Percentiles rank a stretch among this genome's conserved stretches.
These are phyloP conservation scores for Podospora anserina DNA, from an alignment of 495 filamentous ascomycete genomes.

Conservation along the genomic window DNA sequence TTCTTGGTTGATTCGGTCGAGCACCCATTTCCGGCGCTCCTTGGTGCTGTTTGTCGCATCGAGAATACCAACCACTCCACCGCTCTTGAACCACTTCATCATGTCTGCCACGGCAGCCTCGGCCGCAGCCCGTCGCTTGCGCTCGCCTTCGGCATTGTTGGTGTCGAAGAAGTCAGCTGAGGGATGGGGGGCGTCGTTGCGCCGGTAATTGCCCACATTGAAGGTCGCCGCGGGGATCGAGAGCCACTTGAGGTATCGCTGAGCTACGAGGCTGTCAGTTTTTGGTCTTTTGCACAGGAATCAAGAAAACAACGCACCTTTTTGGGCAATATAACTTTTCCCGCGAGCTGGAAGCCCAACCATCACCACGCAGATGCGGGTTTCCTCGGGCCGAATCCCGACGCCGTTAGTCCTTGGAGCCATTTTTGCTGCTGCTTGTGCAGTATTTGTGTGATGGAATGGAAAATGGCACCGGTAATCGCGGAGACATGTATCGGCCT, in stretches of 20 bases:
- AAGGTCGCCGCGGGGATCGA: constrained; percentile 89
- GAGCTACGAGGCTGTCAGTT: constrained; percentile 54
- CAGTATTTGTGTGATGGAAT: constrained; percentile 1
- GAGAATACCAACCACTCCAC: constrained; percentile 81
- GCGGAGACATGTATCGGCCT: constrained; percentile 32
- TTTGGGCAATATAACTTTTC: constrained; percentile 95
- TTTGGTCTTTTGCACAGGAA: background rate
- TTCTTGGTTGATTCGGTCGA: constrained; percentile 65
- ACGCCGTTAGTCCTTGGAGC: constrained; percentile 46
- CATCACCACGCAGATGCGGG: constrained; percentile 97
- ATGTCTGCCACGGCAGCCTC: constrained; percentile 89
- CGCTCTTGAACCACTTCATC: constrained; percentile 79
- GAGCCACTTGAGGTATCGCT: constrained; percentile 93
- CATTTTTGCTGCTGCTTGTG: constrained; percentile 33
- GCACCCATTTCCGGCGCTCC: constrained; percentile 83
- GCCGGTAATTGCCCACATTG: constrained; percentile 94
- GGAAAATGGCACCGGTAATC: constrained; percentile 17
- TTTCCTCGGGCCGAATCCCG: constrained; percentile 79
- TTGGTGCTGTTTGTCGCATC: constrained; percentile 97
- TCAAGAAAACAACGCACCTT: constrained; percentile 58
- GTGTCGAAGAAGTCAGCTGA: constrained; percentile 90
- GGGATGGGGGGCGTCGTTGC: constrained; percentile 79
- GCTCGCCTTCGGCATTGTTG: constrained; percentile 83
- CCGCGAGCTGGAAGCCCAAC: constrained; percentile 92
- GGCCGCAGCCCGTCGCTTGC: constrained; percentile 78